Percentiles rank a stretch among this genome's conserved stretches.
Conservation (phyloP, 225 moss, liverwort and hornwort species). For the Polytrichum commune region DNA sequence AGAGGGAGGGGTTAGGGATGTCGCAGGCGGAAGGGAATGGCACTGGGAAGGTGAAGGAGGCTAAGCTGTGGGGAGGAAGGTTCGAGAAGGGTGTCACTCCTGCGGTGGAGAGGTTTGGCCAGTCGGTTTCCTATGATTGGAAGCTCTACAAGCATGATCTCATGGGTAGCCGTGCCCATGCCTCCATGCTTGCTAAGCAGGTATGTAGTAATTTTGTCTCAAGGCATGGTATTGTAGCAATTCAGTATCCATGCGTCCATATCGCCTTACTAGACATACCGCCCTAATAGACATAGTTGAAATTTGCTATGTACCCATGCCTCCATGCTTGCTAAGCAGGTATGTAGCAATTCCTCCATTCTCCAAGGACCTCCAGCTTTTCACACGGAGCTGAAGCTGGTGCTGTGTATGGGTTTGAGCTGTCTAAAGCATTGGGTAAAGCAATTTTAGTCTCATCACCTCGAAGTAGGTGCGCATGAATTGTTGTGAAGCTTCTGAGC, state of each 20-base stretch:
- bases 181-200: slow-evolving; percentile 94
- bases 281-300: too few relatives aligned
- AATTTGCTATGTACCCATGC: slow-evolving; percentile 61
- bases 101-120: slow-evolving; percentile 88
- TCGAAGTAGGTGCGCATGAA: too few relatives aligned
- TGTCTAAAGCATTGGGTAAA: too few relatives aligned
- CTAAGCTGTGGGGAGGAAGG: slow-evolving; percentile 94
- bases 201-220: slow-evolving; percentile 15
- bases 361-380: too few relatives aligned
- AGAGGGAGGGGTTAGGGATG: slow-evolving; percentile 11
- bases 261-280: too few relatives aligned
- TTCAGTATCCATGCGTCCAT: too few relatives aligned
- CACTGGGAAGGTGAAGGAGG: slow-evolving; percentile 51
- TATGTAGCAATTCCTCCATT: slow-evolving; percentile 7
- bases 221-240: too few relatives aligned
- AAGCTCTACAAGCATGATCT: slow-evolving; percentile 90
- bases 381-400: too few relatives aligned
- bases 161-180: slow-evolving; percentile 92
- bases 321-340: slow-evolving; percentile 94
- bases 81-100: slow-evolving; percentile 92
- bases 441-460: too few relatives aligned
- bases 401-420: too few relatives aligned
- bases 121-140: slow-evolving; percentile 92
- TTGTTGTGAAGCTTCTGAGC: too few relatives aligned
- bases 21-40: slow-evolving; percentile 8